These are phyloP conservation scores for Terana coerulea DNA, from an alignment of 768 basidiomycete genomes.

Conservation along the genomic window DNA sequence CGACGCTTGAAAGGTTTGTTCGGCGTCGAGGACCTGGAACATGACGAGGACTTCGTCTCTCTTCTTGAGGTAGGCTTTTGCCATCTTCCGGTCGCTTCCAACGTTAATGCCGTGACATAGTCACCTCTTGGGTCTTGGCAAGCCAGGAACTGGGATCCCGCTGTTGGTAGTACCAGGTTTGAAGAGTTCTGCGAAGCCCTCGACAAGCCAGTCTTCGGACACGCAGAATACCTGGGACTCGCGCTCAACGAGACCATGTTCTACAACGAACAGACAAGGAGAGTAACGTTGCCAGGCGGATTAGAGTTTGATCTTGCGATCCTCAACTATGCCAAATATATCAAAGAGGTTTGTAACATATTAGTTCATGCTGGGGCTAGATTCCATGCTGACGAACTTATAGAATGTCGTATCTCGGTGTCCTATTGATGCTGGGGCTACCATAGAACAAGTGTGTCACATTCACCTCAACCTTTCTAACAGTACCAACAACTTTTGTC, in stretches of 20 bases:
- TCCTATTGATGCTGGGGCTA: slow-evolving; percentile 34
- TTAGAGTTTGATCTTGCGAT: slow-evolving; percentile 55
- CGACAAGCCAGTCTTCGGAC: slow-evolving; percentile 38
- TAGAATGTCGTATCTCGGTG: slow-evolving; percentile 60
- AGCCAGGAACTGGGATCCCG: slow-evolving; percentile 82
- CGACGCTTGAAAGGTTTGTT: slow-evolving; percentile 67
- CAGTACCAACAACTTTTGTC: background rate
- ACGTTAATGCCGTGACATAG: slow-evolving; percentile 25
- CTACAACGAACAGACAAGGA: slow-evolving; percentile 45
- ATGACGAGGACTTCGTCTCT: slow-evolving; percentile 77
- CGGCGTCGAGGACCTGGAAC: slow-evolving; percentile 61
- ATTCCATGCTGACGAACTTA: background rate
- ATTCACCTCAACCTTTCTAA: background rate
- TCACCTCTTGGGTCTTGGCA: slow-evolving; percentile 74
- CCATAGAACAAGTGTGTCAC: slow-evolving; percentile 46
- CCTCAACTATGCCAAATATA: slow-evolving; percentile 72
- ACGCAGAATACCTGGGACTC: slow-evolving; percentile 16
- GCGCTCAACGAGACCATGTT: slow-evolving; percentile 29
- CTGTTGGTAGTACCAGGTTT: slow-evolving; percentile 56
- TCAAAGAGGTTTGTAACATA: slow-evolving; percentile 51
- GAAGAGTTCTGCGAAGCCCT: slow-evolving; percentile 66
- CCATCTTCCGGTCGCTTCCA: background rate
- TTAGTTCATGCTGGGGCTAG: background rate
- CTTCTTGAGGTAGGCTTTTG: slow-evolving; percentile 47
- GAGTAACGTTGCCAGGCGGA: slow-evolving; percentile 42